A percentile compares a stretch with the other conserved stretches of the same genome.
Conservation (phyloP, 345 rosid genomes). For the Ailanthus altissimus region DNA sequence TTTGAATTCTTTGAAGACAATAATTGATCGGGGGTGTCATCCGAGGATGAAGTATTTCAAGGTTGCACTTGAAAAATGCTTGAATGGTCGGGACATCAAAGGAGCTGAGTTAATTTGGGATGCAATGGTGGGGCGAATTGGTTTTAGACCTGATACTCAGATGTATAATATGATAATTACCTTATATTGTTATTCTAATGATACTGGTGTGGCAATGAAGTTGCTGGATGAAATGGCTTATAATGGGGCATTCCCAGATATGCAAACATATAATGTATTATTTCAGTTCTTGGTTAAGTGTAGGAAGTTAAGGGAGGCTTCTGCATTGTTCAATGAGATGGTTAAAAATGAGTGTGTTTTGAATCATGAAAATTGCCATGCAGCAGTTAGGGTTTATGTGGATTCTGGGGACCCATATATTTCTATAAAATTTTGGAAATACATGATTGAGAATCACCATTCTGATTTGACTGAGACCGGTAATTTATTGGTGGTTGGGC, state of each 20-base stretch:
- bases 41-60: conserved; percentile 50
- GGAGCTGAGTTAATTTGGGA: conserved; percentile 51
- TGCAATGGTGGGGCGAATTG: conserved; percentile 36
- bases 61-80: conserved; percentile 36
- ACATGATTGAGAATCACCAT: conserved; percentile 46
- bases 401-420: conserved; percentile 39
- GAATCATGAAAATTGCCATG: conserved; percentile 38
- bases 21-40: conserved; percentile 41
- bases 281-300: conserved; percentile 45
- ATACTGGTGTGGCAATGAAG: conserved; percentile 35
- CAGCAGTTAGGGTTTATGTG: conserved; percentile 40
- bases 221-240: conserved; percentile 57
- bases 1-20: conserved; percentile 29
- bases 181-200: conserved; percentile 37
- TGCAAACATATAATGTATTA: conserved; percentile 44
- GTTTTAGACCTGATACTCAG: conserved; percentile 45
- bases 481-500: conserved; percentile 49
- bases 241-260: conserved; percentile 51
- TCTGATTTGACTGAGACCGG: conserved; percentile 53
- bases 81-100: conserved; percentile 32
- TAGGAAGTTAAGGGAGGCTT: conserved; percentile 47
- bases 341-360: conserved; percentile 49
- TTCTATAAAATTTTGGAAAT: conserved; percentile 56
- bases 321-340: conserved; percentile 47
- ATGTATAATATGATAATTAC: conserved; percentile 54